A percentile compares a stretch with the other conserved stretches of the same genome.
These are phyloP conservation scores for Cryphonectria japonica DNA, from an alignment of 2,329 filamentous ascomycete genomes.

Conservation along the genomic window DNA sequence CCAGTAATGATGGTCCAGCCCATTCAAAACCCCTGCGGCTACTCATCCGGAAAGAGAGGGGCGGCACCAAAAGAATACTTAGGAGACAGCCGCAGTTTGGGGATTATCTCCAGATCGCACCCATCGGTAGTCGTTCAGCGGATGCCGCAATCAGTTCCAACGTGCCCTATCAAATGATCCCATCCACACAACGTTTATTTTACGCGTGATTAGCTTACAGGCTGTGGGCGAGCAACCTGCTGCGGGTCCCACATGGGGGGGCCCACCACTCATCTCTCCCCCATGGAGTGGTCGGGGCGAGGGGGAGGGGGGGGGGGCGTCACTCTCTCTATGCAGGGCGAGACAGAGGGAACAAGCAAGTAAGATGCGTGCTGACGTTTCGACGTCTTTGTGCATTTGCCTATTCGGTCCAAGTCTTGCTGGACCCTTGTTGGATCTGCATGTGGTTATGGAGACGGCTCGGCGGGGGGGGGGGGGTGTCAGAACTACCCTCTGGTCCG, in stretches of 20 bases:
- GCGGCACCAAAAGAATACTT: too few species aligned
- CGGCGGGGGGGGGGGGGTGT: background rate
- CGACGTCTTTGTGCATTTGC: conserved; percentile 5
- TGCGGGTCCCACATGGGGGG: background rate
- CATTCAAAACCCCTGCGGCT: background rate
- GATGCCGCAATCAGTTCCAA: background rate
- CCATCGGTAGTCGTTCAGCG: background rate
- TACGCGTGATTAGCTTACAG: background rate
- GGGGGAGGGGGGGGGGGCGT: background rate
- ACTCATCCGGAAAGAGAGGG: background rate
- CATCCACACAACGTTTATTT: background rate
- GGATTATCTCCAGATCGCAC: background rate
- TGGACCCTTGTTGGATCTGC: background rate
- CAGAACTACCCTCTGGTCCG: background rate
- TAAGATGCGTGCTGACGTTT: background rate
- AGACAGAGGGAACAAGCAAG: background rate
- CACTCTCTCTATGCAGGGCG: background rate
- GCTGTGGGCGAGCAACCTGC: too few species aligned
- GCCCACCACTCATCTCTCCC: too few species aligned
- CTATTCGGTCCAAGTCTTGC: background rate
- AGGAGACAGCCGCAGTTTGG: background rate
- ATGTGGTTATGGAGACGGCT: background rate
- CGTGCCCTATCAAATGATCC: background rate
- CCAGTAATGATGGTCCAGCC: background rate
- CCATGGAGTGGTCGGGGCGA: too few species aligned